Conservation (phyloP, 805 yeast genomes). For the Kregervanrija fluxuum region DNA sequence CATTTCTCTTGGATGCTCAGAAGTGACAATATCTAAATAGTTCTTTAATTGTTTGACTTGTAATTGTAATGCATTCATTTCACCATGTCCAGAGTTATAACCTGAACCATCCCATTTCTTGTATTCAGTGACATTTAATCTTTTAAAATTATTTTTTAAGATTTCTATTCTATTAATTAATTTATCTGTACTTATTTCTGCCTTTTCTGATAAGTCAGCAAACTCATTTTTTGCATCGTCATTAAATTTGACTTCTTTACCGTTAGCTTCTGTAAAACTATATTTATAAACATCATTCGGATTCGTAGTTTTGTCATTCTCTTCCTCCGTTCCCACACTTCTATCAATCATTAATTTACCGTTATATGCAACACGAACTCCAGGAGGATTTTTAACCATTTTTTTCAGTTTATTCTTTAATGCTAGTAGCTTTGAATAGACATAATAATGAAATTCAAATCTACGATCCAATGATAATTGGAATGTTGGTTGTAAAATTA, state of each 20-base stretch:
- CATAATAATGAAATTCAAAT: slow-evolving; percentile 23
- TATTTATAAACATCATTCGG: no score
- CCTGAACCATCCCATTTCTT: slow-evolving; percentile 12
- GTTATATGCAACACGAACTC: slow-evolving; percentile 35
- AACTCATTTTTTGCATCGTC: slow-evolving; percentile 13
- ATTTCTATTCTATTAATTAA: slow-evolving; percentile 22
- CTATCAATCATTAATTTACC: slow-evolving; percentile 32
- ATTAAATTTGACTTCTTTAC: slow-evolving; percentile 20
- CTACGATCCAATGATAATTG: slow-evolving; percentile 34
- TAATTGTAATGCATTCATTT: slow-evolving; percentile 31
- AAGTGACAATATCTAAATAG: slow-evolving; percentile 24
- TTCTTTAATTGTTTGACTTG: slow-evolving; percentile 27
- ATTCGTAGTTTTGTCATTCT: slow-evolving; percentile 5
- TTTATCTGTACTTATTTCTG: slow-evolving; percentile 8
- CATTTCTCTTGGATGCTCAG: slow-evolving; percentile 29
- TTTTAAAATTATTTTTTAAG: slow-evolving; percentile 24
- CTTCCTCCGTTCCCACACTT: slow-evolving; percentile 20
- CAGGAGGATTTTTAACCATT: slow-evolving; percentile 29
- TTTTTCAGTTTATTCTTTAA: slow-evolving; percentile 23
- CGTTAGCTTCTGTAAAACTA: slow-evolving; percentile 7
- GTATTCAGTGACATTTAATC: slow-evolving; percentile 19
- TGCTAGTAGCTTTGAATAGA: slow-evolving; percentile 21
- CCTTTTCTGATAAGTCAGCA: slow-evolving; percentile 9
- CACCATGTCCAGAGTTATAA: slow-evolving; percentile 11
- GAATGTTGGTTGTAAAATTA: slow-evolving; percentile 34